phyloP scores from a whole-genome alignment of 768 basidiomycete genomes.

The Inosperma sp. region DNA sequence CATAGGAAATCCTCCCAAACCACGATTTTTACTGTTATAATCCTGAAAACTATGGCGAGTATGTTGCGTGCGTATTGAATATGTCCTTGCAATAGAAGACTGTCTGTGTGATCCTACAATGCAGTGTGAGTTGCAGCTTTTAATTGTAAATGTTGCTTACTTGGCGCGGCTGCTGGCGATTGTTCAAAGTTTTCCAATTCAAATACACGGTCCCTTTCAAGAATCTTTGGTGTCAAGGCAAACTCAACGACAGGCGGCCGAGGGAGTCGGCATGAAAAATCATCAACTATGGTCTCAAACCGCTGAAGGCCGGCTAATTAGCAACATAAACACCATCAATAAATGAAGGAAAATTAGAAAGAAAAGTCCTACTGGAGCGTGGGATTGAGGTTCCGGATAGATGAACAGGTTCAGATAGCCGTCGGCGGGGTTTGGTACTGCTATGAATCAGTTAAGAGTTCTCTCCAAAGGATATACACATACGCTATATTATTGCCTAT shows the following conservation, averaged over 20 bases:
- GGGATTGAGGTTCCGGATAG: constrained; percentile 33
- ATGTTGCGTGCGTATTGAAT: constrained; percentile 13
- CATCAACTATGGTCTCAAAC: constrained; percentile 35
- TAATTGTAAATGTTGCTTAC: too few species aligned
- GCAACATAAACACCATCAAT: not conserved
- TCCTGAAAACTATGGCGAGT: constrained; percentile 18
- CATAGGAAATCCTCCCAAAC: constrained; percentile 74
- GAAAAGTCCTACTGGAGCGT: constrained; percentile 25
- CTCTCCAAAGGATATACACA: constrained; percentile 1
- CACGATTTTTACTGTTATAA: constrained; percentile 32
- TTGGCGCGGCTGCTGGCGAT: too few species aligned
- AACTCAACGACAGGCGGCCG: constrained; percentile 42
- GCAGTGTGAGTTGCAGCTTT: too few species aligned
- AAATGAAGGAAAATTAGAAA: not conserved
- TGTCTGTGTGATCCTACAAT: not conserved
- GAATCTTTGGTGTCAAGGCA: constrained; percentile 31
- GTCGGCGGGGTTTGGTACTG: constrained; percentile 20
- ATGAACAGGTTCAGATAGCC: constrained; percentile 36
- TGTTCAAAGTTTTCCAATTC: too few species aligned
- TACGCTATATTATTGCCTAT: constrained; percentile 16
- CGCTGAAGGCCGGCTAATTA: constrained; percentile 31
- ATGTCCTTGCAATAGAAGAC: not conserved
- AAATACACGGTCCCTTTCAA: constrained; percentile 17
- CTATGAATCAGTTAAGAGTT: not conserved
- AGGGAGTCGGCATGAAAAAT: constrained; percentile 26